Evolutionary conservation across 495 filamentous ascomycete genomes (phyloP).

Genomic region (Evernia prunastri): DNA sequence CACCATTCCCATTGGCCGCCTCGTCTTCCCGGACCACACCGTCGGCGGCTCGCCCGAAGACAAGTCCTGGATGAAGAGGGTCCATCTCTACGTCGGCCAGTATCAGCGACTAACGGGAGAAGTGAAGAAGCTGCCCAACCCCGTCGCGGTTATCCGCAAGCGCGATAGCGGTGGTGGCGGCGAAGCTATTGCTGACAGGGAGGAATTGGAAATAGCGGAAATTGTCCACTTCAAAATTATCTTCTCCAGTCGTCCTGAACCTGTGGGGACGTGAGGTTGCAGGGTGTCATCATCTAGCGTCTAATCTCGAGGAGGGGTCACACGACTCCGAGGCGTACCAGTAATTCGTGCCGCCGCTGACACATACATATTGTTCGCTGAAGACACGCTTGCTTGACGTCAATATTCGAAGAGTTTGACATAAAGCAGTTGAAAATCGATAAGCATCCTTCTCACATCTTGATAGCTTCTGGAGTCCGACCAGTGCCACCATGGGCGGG

Average conservation of each 20-base stretch:
- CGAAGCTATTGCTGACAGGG: slow-evolving; percentile 28
- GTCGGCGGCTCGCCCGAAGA: slow-evolving; percentile 37
- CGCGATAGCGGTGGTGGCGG: slow-evolving; percentile 21
- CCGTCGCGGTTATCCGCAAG: slow-evolving; percentile 68
- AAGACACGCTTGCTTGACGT: neutral
- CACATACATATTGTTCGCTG: neutral
- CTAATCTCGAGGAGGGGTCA: neutral
- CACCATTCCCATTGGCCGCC: slow-evolving; percentile 57
- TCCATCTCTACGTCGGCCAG: slow-evolving; percentile 79
- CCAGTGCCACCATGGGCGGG: neutral
- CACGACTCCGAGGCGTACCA: slow-evolving; percentile 1
- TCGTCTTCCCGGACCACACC: slow-evolving; percentile 73
- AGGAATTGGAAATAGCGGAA: slow-evolving; percentile 67
- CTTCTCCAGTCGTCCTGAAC: slow-evolving; percentile 82
- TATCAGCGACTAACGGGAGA: slow-evolving; percentile 89
- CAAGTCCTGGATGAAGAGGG: slow-evolving; percentile 77
- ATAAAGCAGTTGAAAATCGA: neutral
- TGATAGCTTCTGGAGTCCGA: neutral
- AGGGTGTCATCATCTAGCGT: neutral
- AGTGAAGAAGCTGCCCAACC: slow-evolving; percentile 72
- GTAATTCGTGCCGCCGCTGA: neutral
- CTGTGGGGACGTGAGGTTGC: slow-evolving; percentile 47
- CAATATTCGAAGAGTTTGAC: neutral
- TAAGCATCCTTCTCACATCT: neutral
- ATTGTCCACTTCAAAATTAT: slow-evolving; percentile 81